These are phyloP conservation scores for Globisporangium canariense DNA, from an alignment of 352 stramenopile species.

Conservation along the genomic window DNA sequence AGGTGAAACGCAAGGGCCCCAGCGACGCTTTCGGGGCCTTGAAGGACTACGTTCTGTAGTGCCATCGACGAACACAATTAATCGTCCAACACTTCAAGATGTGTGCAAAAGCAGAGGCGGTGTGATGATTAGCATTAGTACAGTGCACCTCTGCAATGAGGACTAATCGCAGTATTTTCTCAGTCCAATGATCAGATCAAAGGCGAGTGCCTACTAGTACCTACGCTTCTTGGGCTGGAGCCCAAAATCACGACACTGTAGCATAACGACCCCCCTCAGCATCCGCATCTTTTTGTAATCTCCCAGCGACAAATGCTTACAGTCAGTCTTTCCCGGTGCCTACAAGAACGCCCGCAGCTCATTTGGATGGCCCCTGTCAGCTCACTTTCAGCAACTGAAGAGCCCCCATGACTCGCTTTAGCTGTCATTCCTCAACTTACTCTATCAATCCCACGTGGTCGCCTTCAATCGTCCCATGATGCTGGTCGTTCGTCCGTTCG, in stretches of 20 bases:
- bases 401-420: too few relatives aligned
- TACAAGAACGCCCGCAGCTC: not conserved
- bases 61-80: too few relatives aligned
- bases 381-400: too few relatives aligned
- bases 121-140: not conserved
- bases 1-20: too few relatives aligned
- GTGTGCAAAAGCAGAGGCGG: not conserved
- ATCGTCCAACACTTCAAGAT: too few relatives aligned
- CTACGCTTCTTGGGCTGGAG: too few relatives aligned
- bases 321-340: not conserved
- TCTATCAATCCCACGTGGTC: not conserved
- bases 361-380: too few relatives aligned
- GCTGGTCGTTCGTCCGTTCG: conserved; percentile 3
- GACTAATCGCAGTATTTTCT: not conserved
- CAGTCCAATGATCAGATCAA: not conserved
- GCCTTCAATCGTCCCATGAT: not conserved
- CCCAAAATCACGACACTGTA: not conserved
- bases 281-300: not conserved
- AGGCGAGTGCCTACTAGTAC: too few relatives aligned
- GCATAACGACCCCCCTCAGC: not conserved
- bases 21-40: too few relatives aligned
- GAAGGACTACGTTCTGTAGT: too few relatives aligned
- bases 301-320: not conserved
- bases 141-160: not conserved
- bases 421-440: not conserved